Evolutionary conservation across 140 eudicot genomes (phyloP).

Genomic region (Erigeron philadelphicus): DNA sequence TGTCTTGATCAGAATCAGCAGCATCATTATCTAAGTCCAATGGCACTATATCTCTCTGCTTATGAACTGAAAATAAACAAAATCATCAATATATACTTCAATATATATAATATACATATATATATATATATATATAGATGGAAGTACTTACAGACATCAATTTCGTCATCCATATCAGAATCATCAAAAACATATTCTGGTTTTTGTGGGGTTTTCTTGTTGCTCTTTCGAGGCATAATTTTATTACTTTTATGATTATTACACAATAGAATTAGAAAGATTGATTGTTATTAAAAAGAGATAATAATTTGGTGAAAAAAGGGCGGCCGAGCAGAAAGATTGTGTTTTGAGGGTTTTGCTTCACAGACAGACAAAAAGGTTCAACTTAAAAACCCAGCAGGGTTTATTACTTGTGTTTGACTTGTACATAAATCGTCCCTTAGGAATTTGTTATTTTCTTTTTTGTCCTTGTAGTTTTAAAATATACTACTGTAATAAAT

Average conservation of each 20-base stretch:
- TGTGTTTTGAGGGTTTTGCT: too few relatives aligned
- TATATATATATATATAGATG: neutral
- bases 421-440: too few relatives aligned
- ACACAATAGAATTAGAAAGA: neutral
- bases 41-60: slow-evolving; percentile 72
- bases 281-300: neutral
- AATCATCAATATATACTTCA: neutral
- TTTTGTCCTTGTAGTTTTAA: too few relatives aligned
- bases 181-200: slow-evolving; percentile 20
- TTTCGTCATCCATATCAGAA: slow-evolving; percentile 60
- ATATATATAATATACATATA: neutral
- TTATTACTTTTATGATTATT: slow-evolving; percentile 19
- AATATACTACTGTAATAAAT: too few relatives aligned
- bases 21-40: slow-evolving; percentile 50
- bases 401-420: too few relatives aligned
- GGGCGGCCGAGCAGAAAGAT: too few relatives aligned
- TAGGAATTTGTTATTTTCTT: too few relatives aligned
- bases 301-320: too few relatives aligned
- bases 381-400: too few relatives aligned
- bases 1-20: slow-evolving; percentile 62
- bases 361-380: too few relatives aligned
- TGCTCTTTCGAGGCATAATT: slow-evolving; percentile 28
- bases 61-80: slow-evolving; percentile 55
- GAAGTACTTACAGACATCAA: slow-evolving; percentile 55
- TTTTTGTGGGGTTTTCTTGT: slow-evolving; percentile 27